Conservation (phyloP, 2,329 filamentous ascomycete species). For the Mollisiaceae sp. region DNA sequence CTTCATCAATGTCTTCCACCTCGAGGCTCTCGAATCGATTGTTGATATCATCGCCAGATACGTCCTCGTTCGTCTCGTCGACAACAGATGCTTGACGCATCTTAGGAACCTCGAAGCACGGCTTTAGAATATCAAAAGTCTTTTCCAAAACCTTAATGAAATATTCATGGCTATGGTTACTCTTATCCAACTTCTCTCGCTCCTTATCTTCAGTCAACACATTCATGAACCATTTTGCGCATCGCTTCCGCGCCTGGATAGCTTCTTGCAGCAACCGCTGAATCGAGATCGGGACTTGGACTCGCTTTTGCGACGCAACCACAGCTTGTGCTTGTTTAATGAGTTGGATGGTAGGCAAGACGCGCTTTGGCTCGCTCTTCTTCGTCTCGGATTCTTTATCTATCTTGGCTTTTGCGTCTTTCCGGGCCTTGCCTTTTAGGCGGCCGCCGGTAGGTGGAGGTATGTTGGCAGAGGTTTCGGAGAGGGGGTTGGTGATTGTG, state of each 20-base stretch:
- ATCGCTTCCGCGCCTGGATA: constrained; percentile 1
- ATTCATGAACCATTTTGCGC: background rate
- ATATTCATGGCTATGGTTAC: background rate
- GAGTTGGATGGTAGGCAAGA: background rate
- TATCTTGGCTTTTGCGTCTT: background rate
- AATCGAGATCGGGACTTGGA: background rate
- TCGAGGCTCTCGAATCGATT: constrained; percentile 6
- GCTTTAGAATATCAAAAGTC: constrained; percentile 4
- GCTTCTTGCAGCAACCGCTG: background rate
- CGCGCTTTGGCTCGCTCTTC: background rate
- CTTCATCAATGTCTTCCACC: background rate
- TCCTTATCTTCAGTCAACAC: background rate
- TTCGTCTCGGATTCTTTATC: background rate
- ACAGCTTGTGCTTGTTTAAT: background rate
- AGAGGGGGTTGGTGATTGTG: no score
- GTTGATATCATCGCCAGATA: background rate
- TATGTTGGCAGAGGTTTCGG: no score
- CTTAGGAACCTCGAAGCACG: constrained; percentile 4
- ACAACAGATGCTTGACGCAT: background rate
- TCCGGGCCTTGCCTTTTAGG: background rate
- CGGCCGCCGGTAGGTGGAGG: background rate
- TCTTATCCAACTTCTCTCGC: background rate
- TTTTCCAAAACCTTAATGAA: constrained; percentile 2
- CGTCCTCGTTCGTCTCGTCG: background rate
- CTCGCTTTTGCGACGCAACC: background rate